Conservation (phyloP, 768 basidiomycete species). For the Auricularia sp. region DNA sequence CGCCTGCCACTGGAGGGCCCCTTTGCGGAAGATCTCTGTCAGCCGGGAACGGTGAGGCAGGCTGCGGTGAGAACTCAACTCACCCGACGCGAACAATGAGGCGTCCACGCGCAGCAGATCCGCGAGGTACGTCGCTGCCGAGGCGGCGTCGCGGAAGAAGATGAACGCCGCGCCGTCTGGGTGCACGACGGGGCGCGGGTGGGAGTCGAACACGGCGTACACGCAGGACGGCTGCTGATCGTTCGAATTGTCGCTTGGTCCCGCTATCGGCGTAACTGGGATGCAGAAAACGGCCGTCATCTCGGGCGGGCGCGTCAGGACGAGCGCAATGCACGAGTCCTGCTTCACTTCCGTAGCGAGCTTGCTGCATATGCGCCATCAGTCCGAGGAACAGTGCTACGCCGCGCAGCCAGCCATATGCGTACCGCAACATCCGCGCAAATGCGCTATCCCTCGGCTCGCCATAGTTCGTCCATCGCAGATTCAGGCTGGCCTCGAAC, state of each 20-base stretch:
- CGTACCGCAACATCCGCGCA: constrained; percentile 22
- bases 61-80: background rate
- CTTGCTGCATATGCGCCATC: too few relatives aligned
- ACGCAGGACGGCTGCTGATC: constrained; percentile 16
- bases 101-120: constrained; percentile 40
- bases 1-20: constrained; percentile 50
- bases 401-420: too few relatives aligned
- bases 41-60: too few relatives aligned
- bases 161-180: constrained; percentile 52
- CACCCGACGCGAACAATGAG: background rate
- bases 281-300: constrained; percentile 46
- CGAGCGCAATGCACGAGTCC: constrained; percentile 27
- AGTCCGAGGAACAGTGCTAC: background rate
- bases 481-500: constrained; percentile 34
- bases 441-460: constrained; percentile 30
- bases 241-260: too few relatives aligned
- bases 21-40: constrained; percentile 20
- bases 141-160: constrained; percentile 37
- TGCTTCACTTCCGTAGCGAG: background rate
- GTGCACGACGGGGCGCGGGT: constrained; percentile 38
- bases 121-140: constrained; percentile 34
- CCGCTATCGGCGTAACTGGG: constrained; percentile 17
- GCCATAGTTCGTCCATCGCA: constrained; percentile 27
- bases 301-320: constrained; percentile 65
- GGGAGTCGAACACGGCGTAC: constrained; percentile 60